A percentile compares a stretch with the other conserved stretches of the same genome.
phyloP scores from a whole-genome alignment of 108 stramenopile species.

The Skeletonema costatum region DNA sequence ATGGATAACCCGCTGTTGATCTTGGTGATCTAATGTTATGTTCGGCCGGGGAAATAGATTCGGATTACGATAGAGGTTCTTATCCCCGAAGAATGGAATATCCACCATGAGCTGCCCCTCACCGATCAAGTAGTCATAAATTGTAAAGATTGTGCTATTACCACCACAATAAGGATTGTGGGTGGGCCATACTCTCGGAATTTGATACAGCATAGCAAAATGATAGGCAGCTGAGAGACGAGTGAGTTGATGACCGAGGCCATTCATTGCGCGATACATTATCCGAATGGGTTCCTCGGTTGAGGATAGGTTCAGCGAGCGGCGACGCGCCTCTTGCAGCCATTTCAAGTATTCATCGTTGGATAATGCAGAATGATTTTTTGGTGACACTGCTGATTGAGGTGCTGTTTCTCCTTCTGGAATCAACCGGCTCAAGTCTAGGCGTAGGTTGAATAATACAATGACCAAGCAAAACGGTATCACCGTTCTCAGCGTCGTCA shows the following conservation, averaged over 20 bases:
- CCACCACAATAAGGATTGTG: constrained; percentile 4
- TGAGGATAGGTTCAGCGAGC: background rate
- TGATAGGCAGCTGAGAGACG: constrained; percentile 8
- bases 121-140: constrained; percentile 2
- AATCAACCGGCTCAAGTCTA: too few relatives aligned
- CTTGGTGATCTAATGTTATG: background rate
- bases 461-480: too few relatives aligned
- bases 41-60: background rate
- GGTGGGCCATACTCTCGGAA: background rate
- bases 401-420: too few relatives aligned
- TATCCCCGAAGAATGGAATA: background rate
- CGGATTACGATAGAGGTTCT: background rate
- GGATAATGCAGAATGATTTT: too few relatives aligned
- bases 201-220: constrained; percentile 8
- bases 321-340: background rate
- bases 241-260: constrained; percentile 4
- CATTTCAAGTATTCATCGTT: background rate
- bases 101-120: constrained; percentile 1
- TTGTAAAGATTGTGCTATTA: background rate
- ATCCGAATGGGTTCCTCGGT: background rate
- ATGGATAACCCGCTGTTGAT: background rate
- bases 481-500: too few relatives aligned
- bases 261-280: background rate
- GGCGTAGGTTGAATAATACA: too few relatives aligned
- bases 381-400: too few relatives aligned